A percentile compares a stretch with the other conserved stretches of the same genome.
Conservation (phyloP, 2,329 filamentous ascomycete genomes). For the Xenoacremonium recifei region DNA sequence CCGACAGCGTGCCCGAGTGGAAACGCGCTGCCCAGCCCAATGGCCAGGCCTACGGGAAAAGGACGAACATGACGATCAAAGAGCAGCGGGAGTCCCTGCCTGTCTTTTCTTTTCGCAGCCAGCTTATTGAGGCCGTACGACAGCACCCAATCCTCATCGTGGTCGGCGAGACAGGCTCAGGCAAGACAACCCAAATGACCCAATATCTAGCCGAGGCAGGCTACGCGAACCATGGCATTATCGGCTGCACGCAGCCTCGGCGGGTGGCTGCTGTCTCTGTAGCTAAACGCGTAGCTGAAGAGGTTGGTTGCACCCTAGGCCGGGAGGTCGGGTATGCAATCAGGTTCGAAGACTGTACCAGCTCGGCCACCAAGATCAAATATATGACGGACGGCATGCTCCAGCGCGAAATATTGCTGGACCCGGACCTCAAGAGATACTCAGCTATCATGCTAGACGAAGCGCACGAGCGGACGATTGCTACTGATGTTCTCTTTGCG, state of each 20-base stretch:
- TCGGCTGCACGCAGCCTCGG: constrained; percentile 94
- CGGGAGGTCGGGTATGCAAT: constrained; percentile 96
- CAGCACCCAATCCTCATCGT: constrained; percentile 92
- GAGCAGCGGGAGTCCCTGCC: constrained; percentile 89
- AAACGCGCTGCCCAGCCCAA: constrained; percentile 79
- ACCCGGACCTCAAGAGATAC: constrained; percentile 85
- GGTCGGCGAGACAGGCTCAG: constrained; percentile 91
- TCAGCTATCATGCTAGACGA: constrained; percentile 98
- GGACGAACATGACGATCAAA: constrained; percentile 90
- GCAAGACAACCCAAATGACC: constrained; percentile 92
- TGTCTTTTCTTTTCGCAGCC: constrained; percentile 82
- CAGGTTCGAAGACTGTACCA: constrained; percentile 93
- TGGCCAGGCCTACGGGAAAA: constrained; percentile 78
- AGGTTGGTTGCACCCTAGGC: constrained; percentile 87
- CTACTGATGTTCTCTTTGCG: constrained; percentile 93
- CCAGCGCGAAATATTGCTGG: constrained; percentile 89
- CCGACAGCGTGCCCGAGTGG: constrained; percentile 84
- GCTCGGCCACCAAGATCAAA: constrained; percentile 87
- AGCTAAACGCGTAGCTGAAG: constrained; percentile 92
- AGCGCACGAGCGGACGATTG: constrained; percentile 94
- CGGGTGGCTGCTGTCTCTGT: constrained; percentile 98
- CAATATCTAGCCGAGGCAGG: constrained; percentile 93
- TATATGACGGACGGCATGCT: constrained; percentile 99
- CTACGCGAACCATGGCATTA: constrained; percentile 81
- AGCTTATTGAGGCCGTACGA: constrained; percentile 81